Evolutionary conservation across 2,329 filamentous ascomycete species (phyloP), one percentile per base, ranked within the genome.

Genomic region (Colletotrichum sp.): DNA sequence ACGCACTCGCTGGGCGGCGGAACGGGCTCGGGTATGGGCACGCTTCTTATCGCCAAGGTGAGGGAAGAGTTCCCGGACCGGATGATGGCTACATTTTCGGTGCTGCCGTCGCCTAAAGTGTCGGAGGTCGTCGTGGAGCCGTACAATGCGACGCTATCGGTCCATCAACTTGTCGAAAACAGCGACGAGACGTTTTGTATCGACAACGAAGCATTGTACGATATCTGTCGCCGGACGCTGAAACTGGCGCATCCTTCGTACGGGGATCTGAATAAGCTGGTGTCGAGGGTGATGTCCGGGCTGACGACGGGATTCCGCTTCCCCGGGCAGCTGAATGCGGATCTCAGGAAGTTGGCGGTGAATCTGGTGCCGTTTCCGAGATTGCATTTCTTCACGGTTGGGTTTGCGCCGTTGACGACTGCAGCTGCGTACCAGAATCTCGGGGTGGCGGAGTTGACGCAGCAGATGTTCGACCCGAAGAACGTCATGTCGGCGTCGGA

Each of bases 351-450:
- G 92, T 90, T 99, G 85, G 97, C 97, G 81, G 97, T 99, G 88
- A 99, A 99, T 95, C 99, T 99, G 90, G 97, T 99, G 89, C 97
- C 97, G 79, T 99, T 99, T 94, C 97, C 97, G 82, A 96, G 97
- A 95, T 95, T 99, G 80, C 97, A 99, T 90, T 99, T 99, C 94
- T 99, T 99, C 94, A 99, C 99, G 96, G 97, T 99, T 87, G 97
- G 97, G 87, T 99, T 99, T 87, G 96, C 97, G 88, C 97, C 97
- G 85, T 93, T 99, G 84, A 99, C 97, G 2, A 64, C 87, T 97
- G 95, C 88, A 88, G 88, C 79, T 86, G 89, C 83, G 94, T 99
- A 99, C 96, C 96, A 97, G 85, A 96, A 97, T 81, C 95, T 99
- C 87, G 96, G 94, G 83, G 97, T 99, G 78, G 96, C 97, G 75